Evolutionary conservation across 1,284 basidiomycete species (phyloP).

Genomic region (Mycena citricolor): DNA sequence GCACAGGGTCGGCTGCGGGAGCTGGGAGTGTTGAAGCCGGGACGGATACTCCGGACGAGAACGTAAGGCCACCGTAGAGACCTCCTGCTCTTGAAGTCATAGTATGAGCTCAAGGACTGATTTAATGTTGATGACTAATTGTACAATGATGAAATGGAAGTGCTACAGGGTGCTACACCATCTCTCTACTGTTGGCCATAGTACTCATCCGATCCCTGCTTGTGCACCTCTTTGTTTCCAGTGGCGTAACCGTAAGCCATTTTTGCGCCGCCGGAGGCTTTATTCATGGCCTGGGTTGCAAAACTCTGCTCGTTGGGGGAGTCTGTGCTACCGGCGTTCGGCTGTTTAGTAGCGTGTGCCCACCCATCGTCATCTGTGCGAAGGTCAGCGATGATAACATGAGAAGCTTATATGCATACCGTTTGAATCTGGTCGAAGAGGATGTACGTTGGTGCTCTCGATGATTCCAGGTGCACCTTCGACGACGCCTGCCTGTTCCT

Average conservation of each 20-base stretch:
- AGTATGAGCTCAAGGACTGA: constrained; percentile 3
- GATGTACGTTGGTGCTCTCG: constrained; percentile 50
- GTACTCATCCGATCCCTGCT: constrained; percentile 36
- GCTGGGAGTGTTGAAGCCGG: constrained; percentile 4
- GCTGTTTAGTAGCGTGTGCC: constrained; percentile 35
- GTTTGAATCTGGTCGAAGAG: constrained; percentile 46
- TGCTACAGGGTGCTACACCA: constrained; percentile 2
- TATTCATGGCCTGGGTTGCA: constrained; percentile 25
- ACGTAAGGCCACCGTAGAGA: constrained; percentile 21
- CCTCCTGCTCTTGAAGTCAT: constrained; percentile 20
- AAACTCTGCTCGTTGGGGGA: constrained; percentile 11
- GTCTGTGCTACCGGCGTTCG: constrained; percentile 7
- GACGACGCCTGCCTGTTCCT: constrained; percentile 43
- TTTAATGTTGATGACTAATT: too few species aligned
- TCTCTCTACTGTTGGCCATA: constrained; percentile 27
- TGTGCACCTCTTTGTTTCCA: constrained; percentile 37
- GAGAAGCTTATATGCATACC: constrained; percentile 30
- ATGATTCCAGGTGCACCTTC: constrained; percentile 56
- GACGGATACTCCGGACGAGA: constrained; percentile 20
- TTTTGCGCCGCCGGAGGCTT: constrained; percentile 38
- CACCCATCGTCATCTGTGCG: constrained; percentile 45
- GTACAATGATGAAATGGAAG: background rate
- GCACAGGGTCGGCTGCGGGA: constrained; percentile 1
- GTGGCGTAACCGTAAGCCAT: constrained; percentile 39
- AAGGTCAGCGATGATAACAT: background rate